phyloP scores from a whole-genome alignment of 2,329 filamentous ascomycete genomes.

The Rhinocladiella similis region DNA sequence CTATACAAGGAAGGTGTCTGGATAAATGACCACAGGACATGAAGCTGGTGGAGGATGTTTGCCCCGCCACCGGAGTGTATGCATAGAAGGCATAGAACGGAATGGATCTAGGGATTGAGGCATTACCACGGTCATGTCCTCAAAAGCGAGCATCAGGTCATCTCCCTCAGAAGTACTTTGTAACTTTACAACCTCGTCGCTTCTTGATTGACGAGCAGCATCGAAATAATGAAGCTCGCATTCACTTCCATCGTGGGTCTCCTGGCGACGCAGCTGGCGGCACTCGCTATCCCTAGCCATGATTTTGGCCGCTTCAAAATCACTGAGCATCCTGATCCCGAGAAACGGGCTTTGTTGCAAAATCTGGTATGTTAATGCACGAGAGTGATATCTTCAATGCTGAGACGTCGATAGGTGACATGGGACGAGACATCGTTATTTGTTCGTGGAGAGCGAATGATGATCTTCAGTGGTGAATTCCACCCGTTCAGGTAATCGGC shows the following conservation, averaged over 20 bases:
- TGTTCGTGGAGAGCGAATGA: constrained; percentile 67
- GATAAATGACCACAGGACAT: background rate
- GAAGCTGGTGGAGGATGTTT: background rate
- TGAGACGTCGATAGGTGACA: constrained; percentile 49
- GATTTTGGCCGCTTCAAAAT: constrained; percentile 1
- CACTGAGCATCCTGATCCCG: constrained; percentile 6
- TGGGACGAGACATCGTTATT: constrained; percentile 74
- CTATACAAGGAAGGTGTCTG: background rate
- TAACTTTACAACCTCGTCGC: background rate
- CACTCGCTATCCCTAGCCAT: background rate
- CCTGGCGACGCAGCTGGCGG: background rate
- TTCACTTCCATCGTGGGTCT: background rate
- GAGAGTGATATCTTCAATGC: background rate
- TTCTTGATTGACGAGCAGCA: too few species aligned
- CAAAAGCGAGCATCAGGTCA: background rate
- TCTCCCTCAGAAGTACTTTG: background rate
- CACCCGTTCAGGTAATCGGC: constrained; percentile 59
- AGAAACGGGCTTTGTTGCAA: constrained; percentile 7
- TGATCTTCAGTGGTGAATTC: constrained; percentile 73
- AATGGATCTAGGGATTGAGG: background rate
- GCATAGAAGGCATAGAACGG: background rate
- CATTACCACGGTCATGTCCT: too few species aligned
- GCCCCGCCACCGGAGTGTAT: background rate
- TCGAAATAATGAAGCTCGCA: background rate
- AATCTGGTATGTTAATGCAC: background rate